Evolutionary conservation across 2,329 filamentous ascomycete genomes (phyloP), one percentile per base, ranked within the genome.

Genomic region (Pestalotiopsis sp.): DNA sequence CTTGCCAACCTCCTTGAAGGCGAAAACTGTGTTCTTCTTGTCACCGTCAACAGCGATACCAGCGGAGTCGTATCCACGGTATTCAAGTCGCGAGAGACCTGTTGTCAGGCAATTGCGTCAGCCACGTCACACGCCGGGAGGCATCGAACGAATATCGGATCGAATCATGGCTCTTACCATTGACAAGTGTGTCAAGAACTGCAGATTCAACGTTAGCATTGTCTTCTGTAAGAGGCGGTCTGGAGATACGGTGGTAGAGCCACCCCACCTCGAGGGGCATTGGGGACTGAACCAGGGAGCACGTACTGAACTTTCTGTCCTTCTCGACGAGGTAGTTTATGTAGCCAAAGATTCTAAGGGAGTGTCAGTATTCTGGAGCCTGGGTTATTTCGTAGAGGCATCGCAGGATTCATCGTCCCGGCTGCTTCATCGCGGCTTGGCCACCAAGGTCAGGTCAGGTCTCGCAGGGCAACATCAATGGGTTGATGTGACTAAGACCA

Each of bases 1-100:
- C 90, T 99, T 99, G 87, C 96, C 96, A 72, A 99, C 96, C 87
- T 98, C 96, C 89, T 99, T 99, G 90, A 94, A 98, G 72, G 96
- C 95, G 74, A 93, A 90, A 74, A 98, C 94, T 85, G 98, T 94
- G 78, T 97, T 97, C 88, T 96, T 97, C 91, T 98, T 98, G 88
- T 99, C 93, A 72, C 96, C 96, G 81, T 99, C 96, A 77, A 99
- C 85, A 74, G 95, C 95, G 73, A 99, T 88, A 86, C 96, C 96
- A 71, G 96, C 95, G 73, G 96, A 98, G 83, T 99, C 96, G 83
- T 99, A 99, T 76, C 96, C 96, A 83, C 96, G 93, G 87, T 99
- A 99, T 85, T 99, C 96, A 77, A 99, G 92, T 81, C 96, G 92
- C 70, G 94, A 92, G 70, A 98, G 92, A 79, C 95, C 95, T 97